Evolutionary conservation across 169 alveolate genomes (phyloP).

Genomic region (Miamiensis avidus): DNA sequence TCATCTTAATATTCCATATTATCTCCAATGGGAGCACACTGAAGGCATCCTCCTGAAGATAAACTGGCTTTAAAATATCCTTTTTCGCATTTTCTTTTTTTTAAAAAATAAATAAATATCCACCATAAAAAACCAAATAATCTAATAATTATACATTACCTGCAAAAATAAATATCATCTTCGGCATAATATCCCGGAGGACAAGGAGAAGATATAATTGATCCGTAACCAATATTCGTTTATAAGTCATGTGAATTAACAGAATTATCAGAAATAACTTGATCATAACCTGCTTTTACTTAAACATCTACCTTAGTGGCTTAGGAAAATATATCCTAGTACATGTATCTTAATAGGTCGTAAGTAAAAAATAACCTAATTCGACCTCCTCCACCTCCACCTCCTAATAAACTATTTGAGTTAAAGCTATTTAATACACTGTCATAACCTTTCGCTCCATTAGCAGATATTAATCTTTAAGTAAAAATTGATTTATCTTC

Average conservation of each 20-base stretch:
- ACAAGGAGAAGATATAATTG: background rate
- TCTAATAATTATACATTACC: background rate
- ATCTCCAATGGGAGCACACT: background rate
- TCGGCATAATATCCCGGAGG: background rate
- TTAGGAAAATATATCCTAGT: background rate
- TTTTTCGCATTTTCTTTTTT: too few relatives aligned
- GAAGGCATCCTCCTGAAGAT: background rate
- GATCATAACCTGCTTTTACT: background rate
- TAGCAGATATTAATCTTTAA: too few relatives aligned
- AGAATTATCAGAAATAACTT: too few relatives aligned
- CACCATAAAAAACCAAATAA: too few relatives aligned
- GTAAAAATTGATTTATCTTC: too few relatives aligned
- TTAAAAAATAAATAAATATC: too few relatives aligned
- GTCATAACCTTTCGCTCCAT: background rate
- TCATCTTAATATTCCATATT: background rate
- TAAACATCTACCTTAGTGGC: background rate
- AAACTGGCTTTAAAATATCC: background rate
- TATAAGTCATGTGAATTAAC: too few relatives aligned
- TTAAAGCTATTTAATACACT: too few relatives aligned
- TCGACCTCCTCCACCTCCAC: background rate
- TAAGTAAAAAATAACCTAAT: background rate
- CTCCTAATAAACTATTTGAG: background rate
- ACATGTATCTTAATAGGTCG: background rate
- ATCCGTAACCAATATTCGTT: background rate
- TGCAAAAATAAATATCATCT: background rate